Conservation (phyloP, 139 green algal species). For the Astrephomene gubernaculifera region DNA sequence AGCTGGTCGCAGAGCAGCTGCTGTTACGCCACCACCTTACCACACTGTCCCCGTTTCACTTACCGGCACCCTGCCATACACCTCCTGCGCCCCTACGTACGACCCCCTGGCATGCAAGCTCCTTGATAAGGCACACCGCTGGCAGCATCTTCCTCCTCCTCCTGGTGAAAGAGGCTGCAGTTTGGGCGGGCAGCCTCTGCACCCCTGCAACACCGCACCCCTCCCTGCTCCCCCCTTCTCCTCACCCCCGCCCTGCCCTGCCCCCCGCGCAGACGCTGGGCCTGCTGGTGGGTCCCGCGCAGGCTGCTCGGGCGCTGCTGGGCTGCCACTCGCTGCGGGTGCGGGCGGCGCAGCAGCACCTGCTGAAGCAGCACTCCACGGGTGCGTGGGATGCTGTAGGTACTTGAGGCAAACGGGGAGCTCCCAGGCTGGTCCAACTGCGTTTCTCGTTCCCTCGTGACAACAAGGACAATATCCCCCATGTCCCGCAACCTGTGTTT, state of each 20-base stretch:
- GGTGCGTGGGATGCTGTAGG: background rate
- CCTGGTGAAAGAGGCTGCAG: no score
- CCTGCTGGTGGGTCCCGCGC: slow-evolving; percentile 43
- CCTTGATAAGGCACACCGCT: no score
- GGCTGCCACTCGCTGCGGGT: slow-evolving; percentile 53
- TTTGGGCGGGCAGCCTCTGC: no score
- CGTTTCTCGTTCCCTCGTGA: background rate
- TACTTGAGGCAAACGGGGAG: background rate
- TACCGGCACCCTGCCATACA: no score
- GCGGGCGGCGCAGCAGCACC: slow-evolving; percentile 29
- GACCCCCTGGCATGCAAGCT: no score
- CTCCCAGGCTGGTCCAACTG: background rate
- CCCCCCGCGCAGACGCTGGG: slow-evolving; percentile 5
- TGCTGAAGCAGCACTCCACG: slow-evolving; percentile 53
- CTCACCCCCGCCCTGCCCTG: background rate
- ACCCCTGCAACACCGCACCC: no score
- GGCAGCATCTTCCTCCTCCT: no score
- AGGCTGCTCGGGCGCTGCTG: slow-evolving; percentile 49
- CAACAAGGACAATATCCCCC: no score
- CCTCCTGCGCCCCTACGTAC: no score
- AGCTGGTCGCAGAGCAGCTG: no score
- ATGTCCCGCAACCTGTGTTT: background rate
- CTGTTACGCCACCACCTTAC: no score
- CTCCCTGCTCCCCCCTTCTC: background rate
- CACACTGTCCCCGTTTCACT: no score